Conservation (phyloP, 106 monocot genomes). For the Acorus calamus region DNA sequence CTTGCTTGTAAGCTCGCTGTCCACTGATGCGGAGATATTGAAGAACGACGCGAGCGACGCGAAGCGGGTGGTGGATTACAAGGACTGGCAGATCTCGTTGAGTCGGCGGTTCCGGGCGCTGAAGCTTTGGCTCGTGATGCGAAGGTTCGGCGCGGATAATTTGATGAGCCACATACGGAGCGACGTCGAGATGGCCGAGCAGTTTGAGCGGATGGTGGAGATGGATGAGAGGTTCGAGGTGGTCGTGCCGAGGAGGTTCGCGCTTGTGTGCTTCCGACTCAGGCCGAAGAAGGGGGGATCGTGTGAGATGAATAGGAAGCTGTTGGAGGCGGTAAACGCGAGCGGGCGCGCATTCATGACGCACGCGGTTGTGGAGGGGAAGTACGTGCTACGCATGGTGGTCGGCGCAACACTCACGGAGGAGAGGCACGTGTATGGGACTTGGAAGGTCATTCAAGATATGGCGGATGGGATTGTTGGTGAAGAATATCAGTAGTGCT, state of each 20-base stretch:
- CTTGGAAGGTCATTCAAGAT: not conserved
- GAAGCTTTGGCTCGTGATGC: conserved; percentile 42
- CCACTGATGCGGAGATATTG: conserved; percentile 12
- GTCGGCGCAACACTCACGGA: conserved; percentile 2
- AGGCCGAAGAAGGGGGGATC: not conserved
- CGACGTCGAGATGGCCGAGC: conserved; percentile 42
- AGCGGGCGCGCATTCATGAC: not conserved
- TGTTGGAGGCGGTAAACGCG: not conserved
- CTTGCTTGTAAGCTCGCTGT: conserved; percentile 5
- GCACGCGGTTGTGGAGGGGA: not conserved
- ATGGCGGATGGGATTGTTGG: not conserved
- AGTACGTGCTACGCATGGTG: not conserved
- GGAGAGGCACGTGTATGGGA: not conserved
- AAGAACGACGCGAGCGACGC: conserved; percentile 12
- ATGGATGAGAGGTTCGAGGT: conserved; percentile 48
- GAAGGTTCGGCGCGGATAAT: conserved; percentile 37
- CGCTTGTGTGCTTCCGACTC: conserved; percentile 43
- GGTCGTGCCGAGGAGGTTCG: conserved; percentile 31
- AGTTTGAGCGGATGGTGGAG: conserved; percentile 29
- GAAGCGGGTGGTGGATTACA: conserved; percentile 12
- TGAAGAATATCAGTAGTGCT: too few relatives aligned
- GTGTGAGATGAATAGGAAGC: not conserved
- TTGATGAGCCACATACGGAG: conserved; percentile 14
- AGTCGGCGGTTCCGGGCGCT: conserved; percentile 16
- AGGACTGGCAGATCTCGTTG: conserved; percentile 16